Base-by-base conservation (phyloP, 177 flowering plant species). In the Vitis hybrid region DNA sequence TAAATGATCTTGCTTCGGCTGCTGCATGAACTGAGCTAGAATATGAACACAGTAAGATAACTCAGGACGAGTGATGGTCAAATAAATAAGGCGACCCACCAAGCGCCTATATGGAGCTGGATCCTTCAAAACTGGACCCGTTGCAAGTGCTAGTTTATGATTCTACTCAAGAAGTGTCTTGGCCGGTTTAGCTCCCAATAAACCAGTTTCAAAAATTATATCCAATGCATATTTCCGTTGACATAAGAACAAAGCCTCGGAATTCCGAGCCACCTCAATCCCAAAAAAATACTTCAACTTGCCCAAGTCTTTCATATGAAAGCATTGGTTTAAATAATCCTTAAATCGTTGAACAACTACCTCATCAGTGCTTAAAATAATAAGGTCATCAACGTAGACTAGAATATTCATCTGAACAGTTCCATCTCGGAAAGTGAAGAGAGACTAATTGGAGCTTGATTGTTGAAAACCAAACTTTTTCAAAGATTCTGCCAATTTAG, bases 281-380 rank as follows among this genome's bases (percentile, higher is more conserved):
- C 67, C 67, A 13, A 65, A 50, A 19, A 65, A 65, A 12, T 65
- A 65, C 7, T 52, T 15, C 3, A 65, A n/a, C 0, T 2, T 6
- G 1, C 56, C 71, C 1, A 48, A n/a, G 11, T 69, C 65, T 18
- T 69, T 69, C 11, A 69, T 45, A 8, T 63, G 6, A 10, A 49
- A 65, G 11, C 8, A 23, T 5, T 3, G 10, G 45, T 6, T 21
- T 2, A 60, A 10, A 60, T 23, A 65, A 0, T 32, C 21, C 21
- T 19, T 19, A 19, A 19, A 19, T 19, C 1, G 1, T 19, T 19
- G 21, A 1, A 19, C 21, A 19, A 19, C 21, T 19, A 19, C 21
- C 21, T 19, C 21, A 19, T 19, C 21, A 19, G 21, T 19, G 21
- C 21, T 1, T 1, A 1, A 19, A 19, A 19, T 19, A 19, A 19